phyloP scores from a whole-genome alignment of 1,139 yeast genomes.

The Dujonia santamariae region DNA sequence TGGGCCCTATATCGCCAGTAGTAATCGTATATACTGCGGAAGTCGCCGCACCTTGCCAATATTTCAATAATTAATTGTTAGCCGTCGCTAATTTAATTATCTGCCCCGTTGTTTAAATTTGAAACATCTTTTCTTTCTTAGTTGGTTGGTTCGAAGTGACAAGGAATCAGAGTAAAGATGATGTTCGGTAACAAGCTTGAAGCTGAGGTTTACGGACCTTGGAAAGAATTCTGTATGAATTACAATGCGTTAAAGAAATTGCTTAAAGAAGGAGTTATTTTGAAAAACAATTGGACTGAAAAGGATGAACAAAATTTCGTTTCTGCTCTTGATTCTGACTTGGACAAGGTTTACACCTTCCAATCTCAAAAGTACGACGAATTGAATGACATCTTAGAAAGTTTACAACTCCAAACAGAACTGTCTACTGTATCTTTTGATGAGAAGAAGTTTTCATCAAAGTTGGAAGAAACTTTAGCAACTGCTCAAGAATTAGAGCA shows the following conservation, averaged over 20 bases:
- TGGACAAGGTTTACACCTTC: conserved; percentile 91
- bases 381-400: conserved; percentile 61
- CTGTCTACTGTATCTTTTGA: conserved; percentile 40
- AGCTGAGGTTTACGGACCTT: conserved; percentile 80
- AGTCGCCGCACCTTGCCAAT: no score
- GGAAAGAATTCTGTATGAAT: conserved; percentile 81
- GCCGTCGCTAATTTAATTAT: no score
- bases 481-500: conserved; percentile 84
- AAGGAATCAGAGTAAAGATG: conserved; percentile 46
- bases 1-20: no score
- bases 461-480: conserved; percentile 69
- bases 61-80: no score
- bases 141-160: no score
- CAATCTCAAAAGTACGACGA: conserved; percentile 71
- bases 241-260: conserved; percentile 78
- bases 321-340: conserved; percentile 72
- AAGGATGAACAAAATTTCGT: conserved; percentile 84
- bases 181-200: conserved; percentile 81
- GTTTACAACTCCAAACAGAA: conserved; percentile 52
- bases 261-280: conserved; percentile 72
- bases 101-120: no score
- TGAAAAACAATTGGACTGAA: conserved; percentile 63
- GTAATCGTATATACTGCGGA: no score
- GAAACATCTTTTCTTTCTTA: no score
- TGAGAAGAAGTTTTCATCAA: conserved; percentile 53